Percentiles rank a stretch among this genome's conserved stretches.
phyloP scores from a whole-genome alignment of 2,329 filamentous ascomycete species.

The Phyllosticta citrichinensis region DNA sequence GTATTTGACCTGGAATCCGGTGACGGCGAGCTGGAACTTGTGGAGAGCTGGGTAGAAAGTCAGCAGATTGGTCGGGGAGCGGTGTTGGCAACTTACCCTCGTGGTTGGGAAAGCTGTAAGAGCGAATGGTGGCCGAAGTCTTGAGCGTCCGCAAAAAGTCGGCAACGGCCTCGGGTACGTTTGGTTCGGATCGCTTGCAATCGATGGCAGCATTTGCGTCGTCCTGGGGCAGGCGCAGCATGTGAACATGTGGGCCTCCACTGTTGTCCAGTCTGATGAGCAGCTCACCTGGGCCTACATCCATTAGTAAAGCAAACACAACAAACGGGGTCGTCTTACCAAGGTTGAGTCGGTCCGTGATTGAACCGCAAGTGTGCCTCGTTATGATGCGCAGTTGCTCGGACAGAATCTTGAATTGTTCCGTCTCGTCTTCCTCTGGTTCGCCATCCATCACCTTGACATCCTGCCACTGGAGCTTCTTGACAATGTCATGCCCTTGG shows the following conservation, averaged over 20 bases:
- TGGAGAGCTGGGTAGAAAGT: slow-evolving; percentile 48
- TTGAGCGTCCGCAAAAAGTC: slow-evolving; percentile 51
- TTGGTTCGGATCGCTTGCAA: slow-evolving; percentile 23
- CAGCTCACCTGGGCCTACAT: slow-evolving; percentile 34
- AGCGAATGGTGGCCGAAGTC: slow-evolving; percentile 57
- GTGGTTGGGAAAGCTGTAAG: slow-evolving; percentile 41
- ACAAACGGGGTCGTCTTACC: slow-evolving; percentile 26
- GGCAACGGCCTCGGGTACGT: slow-evolving; percentile 49
- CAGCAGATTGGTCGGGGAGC: neutral
- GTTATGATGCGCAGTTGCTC: slow-evolving; percentile 66
- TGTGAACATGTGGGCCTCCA: slow-evolving; percentile 25
- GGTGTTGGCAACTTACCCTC: slow-evolving; percentile 8
- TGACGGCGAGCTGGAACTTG: slow-evolving; percentile 66
- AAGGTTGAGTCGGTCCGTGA: slow-evolving; percentile 77
- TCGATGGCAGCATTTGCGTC: slow-evolving; percentile 69
- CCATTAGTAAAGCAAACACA: slow-evolving; percentile 14
- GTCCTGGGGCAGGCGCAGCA: slow-evolving; percentile 56
- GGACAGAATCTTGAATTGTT: slow-evolving; percentile 55
- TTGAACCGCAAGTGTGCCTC: slow-evolving; percentile 63
- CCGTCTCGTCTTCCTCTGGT: slow-evolving; percentile 41
- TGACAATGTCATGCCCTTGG: slow-evolving; percentile 30
- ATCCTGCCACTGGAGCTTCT: slow-evolving; percentile 51
- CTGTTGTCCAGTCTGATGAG: slow-evolving; percentile 35
- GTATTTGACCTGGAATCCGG: slow-evolving; percentile 59
- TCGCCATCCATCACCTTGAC: slow-evolving; percentile 64